phyloP scores from a whole-genome alignment of 2,329 filamentous ascomycete genomes.

The Colletotrichum salicis region DNA sequence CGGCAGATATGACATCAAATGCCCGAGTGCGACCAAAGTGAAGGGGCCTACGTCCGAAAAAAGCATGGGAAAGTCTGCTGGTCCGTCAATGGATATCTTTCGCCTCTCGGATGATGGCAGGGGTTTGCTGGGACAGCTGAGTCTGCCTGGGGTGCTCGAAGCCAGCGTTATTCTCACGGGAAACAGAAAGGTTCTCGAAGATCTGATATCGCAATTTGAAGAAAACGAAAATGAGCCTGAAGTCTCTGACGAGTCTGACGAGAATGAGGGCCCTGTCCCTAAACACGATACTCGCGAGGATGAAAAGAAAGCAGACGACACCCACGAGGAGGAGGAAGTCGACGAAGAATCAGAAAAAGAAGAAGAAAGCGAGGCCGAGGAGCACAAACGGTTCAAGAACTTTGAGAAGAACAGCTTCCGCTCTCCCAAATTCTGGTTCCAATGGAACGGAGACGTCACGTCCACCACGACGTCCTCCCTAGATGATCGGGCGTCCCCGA shows the following conservation, averaged over 20 bases:
- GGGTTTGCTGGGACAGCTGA: constrained; percentile 3
- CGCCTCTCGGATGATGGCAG: constrained; percentile 23
- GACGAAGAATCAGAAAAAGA: background rate
- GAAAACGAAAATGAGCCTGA: background rate
- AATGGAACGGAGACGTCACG: constrained; percentile 9
- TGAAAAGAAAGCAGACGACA: background rate
- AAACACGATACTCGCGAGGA: background rate
- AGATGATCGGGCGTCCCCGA: accelerated
- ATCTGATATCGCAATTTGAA: background rate
- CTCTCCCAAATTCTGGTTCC: constrained; percentile 31
- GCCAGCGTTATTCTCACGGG: constrained; percentile 17
- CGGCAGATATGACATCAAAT: constrained; percentile 26
- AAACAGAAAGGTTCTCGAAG: constrained; percentile 14
- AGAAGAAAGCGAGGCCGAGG: background rate
- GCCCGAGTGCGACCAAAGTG: background rate
- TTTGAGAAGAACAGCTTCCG: constrained; percentile 34
- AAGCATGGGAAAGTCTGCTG: background rate
- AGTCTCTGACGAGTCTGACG: no score
- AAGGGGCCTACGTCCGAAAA: accelerated
- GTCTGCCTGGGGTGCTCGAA: constrained; percentile 1
- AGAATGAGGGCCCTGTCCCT: background rate
- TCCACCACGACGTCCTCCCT: background rate
- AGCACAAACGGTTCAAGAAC: background rate
- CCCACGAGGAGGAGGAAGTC: background rate
- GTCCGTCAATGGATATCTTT: constrained; percentile 10